Conservation (phyloP, 495 filamentous ascomycete genomes). For the Annulohypoxylon bovei region DNA sequence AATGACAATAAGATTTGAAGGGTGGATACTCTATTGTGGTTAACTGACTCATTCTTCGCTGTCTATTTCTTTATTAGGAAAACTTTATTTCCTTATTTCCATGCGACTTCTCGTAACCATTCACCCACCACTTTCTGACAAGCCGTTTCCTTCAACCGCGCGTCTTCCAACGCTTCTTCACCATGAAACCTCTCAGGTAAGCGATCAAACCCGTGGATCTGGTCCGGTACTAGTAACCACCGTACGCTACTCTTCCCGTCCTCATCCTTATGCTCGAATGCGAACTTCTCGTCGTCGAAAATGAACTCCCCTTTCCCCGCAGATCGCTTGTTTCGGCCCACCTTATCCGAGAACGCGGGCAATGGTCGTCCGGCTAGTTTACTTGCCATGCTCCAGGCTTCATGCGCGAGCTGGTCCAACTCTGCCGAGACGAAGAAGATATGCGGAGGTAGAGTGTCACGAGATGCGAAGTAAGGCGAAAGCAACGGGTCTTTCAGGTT, state of each 20-base stretch:
- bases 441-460: slow-evolving; percentile 44
- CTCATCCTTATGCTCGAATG: slow-evolving; percentile 45
- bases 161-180: slow-evolving; percentile 43
- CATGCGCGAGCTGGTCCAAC: slow-evolving; percentile 56
- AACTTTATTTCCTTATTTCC: too few relatives aligned
- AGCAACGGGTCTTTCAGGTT: slow-evolving; percentile 44
- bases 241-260: slow-evolving; percentile 38
- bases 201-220: slow-evolving; percentile 52
- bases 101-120: slow-evolving; percentile 48
- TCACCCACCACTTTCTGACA: slow-evolving; percentile 42
- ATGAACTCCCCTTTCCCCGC: slow-evolving; percentile 37
- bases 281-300: slow-evolving; percentile 49
- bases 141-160: slow-evolving; percentile 47
- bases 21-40: neutral
- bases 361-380: slow-evolving; percentile 45
- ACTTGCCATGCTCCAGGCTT: slow-evolving; percentile 50
- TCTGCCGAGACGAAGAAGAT: slow-evolving; percentile 64
- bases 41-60: neutral
- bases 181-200: slow-evolving; percentile 24
- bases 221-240: slow-evolving; percentile 55
- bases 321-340: slow-evolving; percentile 31
- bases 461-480: slow-evolving; percentile 43
- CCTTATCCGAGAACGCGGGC: slow-evolving; percentile 37
- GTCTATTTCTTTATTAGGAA: too few relatives aligned
- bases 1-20: neutral